These are phyloP conservation scores for Adansonia gregorii DNA, from an alignment of 441 rosid species.

Conservation along the genomic window DNA sequence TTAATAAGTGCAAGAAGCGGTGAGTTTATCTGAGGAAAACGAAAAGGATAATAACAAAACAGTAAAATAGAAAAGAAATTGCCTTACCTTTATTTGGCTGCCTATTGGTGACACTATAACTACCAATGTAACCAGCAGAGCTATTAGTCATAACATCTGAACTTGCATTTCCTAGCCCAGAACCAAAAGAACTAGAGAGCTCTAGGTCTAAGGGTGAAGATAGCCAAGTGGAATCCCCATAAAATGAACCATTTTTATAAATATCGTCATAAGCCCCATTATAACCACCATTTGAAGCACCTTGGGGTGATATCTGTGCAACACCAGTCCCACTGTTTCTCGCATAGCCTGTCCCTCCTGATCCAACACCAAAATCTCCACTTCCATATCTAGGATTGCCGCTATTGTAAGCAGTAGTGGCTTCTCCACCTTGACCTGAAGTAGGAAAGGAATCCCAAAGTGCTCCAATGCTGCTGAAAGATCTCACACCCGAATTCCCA, in stretches of 20 bases:
- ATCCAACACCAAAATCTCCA: constrained; percentile 35
- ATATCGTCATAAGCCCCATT: constrained; percentile 44
- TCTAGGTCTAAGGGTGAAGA: constrained; percentile 45
- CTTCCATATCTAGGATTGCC: constrained; percentile 35
- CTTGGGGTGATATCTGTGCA: constrained; percentile 39
- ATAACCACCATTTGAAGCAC: constrained; percentile 47
- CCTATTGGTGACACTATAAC: constrained; percentile 47
- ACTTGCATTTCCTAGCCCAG: constrained; percentile 38
- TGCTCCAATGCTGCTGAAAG: constrained; percentile 52
- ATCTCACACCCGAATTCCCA: constrained; percentile 53
- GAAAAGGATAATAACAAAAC: not conserved
- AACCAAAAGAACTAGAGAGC: constrained; percentile 40
- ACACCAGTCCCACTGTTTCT: constrained; percentile 41
- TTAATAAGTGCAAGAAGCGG: not conserved
- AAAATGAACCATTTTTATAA: constrained; percentile 48
- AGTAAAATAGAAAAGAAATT: not conserved
- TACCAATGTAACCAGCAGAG: constrained; percentile 47
- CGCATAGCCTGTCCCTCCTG: constrained; percentile 42
- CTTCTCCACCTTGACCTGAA: constrained; percentile 42
- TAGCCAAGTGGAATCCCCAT: constrained; percentile 61
- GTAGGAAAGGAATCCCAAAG: constrained; percentile 47
- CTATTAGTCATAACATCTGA: constrained; percentile 42
- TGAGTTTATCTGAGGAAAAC: not conserved
- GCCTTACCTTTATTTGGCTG: constrained; percentile 47
- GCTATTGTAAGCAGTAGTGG: constrained; percentile 40